Conservation (phyloP, 345 rosid genomes). For the Microcos paniculata region DNA sequence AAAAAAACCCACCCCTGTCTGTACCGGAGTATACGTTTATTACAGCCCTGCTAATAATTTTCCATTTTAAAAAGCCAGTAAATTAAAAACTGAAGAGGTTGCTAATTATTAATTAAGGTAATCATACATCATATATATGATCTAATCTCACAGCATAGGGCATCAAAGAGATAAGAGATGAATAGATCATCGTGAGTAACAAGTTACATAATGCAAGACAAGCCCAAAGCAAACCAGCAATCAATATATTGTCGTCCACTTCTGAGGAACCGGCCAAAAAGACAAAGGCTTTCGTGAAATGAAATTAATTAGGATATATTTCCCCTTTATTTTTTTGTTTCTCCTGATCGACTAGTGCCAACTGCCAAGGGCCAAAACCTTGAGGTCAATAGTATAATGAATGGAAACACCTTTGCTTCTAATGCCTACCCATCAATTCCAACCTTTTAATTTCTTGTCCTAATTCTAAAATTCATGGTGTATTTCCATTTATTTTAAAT, state of each 20-base stretch:
- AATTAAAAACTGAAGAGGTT: no score
- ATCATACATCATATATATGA: not conserved
- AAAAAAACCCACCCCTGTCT: no score
- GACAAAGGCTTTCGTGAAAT: not conserved
- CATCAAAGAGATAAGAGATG: no score
- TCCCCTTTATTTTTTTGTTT: not conserved
- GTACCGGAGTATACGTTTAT: no score
- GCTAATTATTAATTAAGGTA: no score
- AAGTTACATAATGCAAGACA: not conserved
- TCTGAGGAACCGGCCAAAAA: not conserved
- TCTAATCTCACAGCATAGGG: not conserved
- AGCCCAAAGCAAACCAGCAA: not conserved
- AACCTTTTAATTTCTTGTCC: not conserved
- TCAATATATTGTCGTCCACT: slow-evolving; percentile 9
- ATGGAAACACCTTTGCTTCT: not conserved
- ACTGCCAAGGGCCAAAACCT: slow-evolving; percentile 12
- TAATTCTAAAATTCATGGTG: not conserved
- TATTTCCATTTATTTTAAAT: not conserved
- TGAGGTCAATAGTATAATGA: slow-evolving; percentile 13
- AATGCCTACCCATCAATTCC: slow-evolving; percentile 12
- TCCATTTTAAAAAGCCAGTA: no score
- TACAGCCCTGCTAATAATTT: no score
- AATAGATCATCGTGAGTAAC: not conserved
- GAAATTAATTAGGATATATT: not conserved
- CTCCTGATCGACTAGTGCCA: not conserved